Evolutionary conservation across 2,329 filamentous ascomycete genomes (phyloP), one percentile per base, ranked within the genome.

Genomic region (Aspergillus aculeatinus): DNA sequence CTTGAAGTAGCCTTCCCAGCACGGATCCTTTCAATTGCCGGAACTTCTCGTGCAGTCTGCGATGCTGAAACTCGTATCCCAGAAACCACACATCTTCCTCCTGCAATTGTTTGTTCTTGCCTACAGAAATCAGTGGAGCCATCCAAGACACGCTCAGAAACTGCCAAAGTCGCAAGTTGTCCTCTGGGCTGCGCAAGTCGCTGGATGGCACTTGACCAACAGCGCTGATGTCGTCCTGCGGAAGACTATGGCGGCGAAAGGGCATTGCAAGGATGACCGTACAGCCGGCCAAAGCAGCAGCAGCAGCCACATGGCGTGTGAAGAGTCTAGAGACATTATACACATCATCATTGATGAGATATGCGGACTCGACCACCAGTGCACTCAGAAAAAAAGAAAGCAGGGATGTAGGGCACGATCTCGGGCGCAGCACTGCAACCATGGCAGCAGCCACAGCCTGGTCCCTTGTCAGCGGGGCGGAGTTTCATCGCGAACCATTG

Each of bases 81-180:
- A 96, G 77, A 44, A 83, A 79, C 92, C 92, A 96, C 2, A 96
- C 89, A 70, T 96, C 91, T 42, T 88, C 84, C 44, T 92, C 87
- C 39, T 92, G 79, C 9, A 96, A 79, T 66, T 92, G 88, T 47
- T 86, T 81, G 31, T 80, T 78, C 48, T 81, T 83, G 1, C 89
- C 91, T 25, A 87, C 75, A 1, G 80, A 77, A 12, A 96, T 91
- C 6, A 96, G 76, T 0, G 92, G 89, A 0, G 81, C 80, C 77
- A 96, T 88, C 92, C 92, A 96, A 0, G 86, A 90, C 29, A 96
- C 89, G 5, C 86, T 88, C 85, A 94, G 89, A 76, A 91, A 96
- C 66, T 93, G 89, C 84, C 91, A 92, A 0, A 93, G 79, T 0
- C 83, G 89, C 25, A 96, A 73, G 63, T 89, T 87, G 67, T 96